phyloP scores from a whole-genome alignment of 768 basidiomycete genomes.

The Cystofilobasidium bisporidii region DNA sequence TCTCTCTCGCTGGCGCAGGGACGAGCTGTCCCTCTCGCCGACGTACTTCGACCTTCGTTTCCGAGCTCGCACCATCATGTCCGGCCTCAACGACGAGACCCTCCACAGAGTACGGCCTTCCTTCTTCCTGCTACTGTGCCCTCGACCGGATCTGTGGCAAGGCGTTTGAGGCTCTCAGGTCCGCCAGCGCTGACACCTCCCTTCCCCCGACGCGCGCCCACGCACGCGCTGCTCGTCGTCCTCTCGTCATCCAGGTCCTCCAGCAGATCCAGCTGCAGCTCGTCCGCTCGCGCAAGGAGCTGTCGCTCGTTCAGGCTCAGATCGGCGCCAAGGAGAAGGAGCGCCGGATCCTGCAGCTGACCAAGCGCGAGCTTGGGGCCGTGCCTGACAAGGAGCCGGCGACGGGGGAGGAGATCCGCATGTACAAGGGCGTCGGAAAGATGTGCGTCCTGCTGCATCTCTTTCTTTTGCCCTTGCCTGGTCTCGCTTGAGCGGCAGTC shows the following conservation, averaged over 20 bases:
- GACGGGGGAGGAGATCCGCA: slow-evolving; percentile 41
- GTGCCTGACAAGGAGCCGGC: slow-evolving; percentile 55
- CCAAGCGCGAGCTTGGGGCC: slow-evolving; percentile 66
- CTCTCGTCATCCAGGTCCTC: slow-evolving; percentile 58
- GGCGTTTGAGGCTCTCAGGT: too few species aligned
- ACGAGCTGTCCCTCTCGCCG: neutral
- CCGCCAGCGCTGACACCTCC: too few species aligned
- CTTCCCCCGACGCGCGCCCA: neutral
- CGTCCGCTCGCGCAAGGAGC: slow-evolving; percentile 68
- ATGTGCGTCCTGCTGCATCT: slow-evolving; percentile 53
- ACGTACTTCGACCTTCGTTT: too few species aligned
- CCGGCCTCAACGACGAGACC: slow-evolving; percentile 65
- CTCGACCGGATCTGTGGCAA: too few species aligned
- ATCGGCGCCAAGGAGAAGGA: slow-evolving; percentile 73
- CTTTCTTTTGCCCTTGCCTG: neutral
- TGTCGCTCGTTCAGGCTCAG: slow-evolving; percentile 66
- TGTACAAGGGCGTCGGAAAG: slow-evolving; percentile 93
- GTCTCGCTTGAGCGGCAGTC: slow-evolving; percentile 25
- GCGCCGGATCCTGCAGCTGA: slow-evolving; percentile 76
- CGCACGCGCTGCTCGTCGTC: neutral
- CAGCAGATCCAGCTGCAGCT: slow-evolving; percentile 74
- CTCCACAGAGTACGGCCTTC: slow-evolving; percentile 57
- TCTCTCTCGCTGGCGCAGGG: too few species aligned
- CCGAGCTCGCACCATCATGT: slow-evolving; percentile 40
- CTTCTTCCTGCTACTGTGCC: neutral